These are phyloP conservation scores for Toxicodendron radicans DNA, from an alignment of 345 rosid genomes.

Conservation along the genomic window DNA sequence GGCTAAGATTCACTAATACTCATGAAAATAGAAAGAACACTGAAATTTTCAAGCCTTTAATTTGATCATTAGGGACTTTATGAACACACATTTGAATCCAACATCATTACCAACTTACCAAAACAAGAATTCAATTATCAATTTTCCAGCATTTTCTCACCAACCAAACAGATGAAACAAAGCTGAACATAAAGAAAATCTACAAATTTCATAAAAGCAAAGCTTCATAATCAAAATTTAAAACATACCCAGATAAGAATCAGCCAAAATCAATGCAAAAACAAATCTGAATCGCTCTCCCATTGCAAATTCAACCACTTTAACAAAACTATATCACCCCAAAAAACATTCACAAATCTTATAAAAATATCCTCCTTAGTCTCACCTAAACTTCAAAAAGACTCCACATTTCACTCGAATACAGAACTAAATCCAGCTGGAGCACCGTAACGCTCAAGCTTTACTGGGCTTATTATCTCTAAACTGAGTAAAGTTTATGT, in stretches of 20 bases:
- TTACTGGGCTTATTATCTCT: not conserved
- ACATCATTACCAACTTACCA: not conserved
- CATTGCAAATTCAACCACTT: not conserved
- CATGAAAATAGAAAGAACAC: not conserved
- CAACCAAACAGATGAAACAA: slow-evolving; percentile 16
- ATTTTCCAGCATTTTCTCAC: slow-evolving; percentile 14
- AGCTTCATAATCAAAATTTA: not conserved
- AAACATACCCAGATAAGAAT: slow-evolving; percentile 35
- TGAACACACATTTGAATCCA: no score
- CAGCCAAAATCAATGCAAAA: slow-evolving; percentile 6
- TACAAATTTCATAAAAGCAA: slow-evolving; percentile 3
- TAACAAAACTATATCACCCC: not conserved
- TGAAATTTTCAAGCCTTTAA: not conserved
- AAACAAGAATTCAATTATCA: not conserved
- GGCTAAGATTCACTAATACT: not conserved
- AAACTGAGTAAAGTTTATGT: not conserved
- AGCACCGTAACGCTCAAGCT: slow-evolving; percentile 35
- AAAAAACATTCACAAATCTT: not conserved
- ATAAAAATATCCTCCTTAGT: not conserved
- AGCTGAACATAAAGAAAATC: not conserved
- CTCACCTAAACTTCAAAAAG: not conserved
- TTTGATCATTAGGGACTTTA: not conserved
- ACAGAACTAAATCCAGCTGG: slow-evolving; percentile 34
- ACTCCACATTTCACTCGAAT: not conserved
- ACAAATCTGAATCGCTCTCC: slow-evolving; percentile 6